phyloP scores from a whole-genome alignment of 179 eudicot species.

The Heliamphora pulchella region DNA sequence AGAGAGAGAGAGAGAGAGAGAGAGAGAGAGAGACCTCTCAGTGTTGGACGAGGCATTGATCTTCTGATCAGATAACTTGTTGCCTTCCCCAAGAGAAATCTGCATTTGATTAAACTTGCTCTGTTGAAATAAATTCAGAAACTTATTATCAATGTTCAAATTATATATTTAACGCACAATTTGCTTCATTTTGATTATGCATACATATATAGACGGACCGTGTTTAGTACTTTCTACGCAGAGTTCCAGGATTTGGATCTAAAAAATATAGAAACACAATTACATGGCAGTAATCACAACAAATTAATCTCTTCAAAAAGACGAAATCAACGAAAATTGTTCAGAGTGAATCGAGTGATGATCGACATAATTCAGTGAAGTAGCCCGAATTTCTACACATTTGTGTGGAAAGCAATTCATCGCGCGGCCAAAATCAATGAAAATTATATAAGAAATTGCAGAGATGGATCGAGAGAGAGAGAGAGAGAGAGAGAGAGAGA shows the following conservation, averaged over 20 bases:
- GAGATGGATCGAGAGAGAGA: background rate
- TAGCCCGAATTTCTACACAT: background rate
- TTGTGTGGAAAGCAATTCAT: background rate
- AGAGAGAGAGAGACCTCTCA: conserved; percentile 24
- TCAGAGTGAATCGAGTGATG: background rate
- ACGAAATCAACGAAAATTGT: background rate
- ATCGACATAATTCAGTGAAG: background rate
- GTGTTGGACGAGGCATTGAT: conserved; percentile 19
- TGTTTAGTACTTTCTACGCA: background rate
- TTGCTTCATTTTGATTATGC: background rate
- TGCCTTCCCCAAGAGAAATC: conserved; percentile 21
- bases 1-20: background rate
- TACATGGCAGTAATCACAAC: background rate
- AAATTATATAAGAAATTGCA: background rate
- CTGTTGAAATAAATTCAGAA: conserved; percentile 18
- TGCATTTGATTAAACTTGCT: conserved; percentile 33
- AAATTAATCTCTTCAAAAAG: background rate
- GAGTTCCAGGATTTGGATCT: background rate
- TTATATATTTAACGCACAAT: background rate
- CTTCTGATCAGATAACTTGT: conserved; percentile 16
- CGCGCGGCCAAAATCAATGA: background rate
- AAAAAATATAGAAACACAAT: background rate
- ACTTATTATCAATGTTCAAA: background rate
- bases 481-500: background rate
- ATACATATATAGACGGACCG: background rate